Evolutionary conservation across 345 rosid species (phyloP), one percentile per base, ranked within the genome.

Genomic region (Eucalyptus curtisii): DNA sequence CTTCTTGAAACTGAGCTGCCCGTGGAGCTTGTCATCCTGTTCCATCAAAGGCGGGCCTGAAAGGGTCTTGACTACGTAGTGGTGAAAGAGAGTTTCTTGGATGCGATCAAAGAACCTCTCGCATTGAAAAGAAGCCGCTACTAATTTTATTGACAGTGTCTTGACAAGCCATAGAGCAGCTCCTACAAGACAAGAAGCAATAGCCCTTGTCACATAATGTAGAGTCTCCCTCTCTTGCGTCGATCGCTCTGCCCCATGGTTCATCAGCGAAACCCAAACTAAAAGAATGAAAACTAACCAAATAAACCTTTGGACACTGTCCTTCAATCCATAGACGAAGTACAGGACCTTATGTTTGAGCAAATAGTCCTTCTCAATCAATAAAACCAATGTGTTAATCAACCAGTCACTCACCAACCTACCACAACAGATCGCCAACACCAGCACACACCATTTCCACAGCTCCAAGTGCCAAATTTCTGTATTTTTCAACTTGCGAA

Each of bases 61-160:
- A 31, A 95, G 96, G 44, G 91, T 88, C 90, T 86, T 90, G 27
- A 95, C 94, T 87, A 95, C 89, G 84, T 94, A 95, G 89, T 95
- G 97, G 93, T 95, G 97, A 89, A 95, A 95, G 88, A 95, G 91
- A 10, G 97, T 93, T 55, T 95, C 97, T 84, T 95, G 97, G 92
- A 95, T 95, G 90, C 96, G 89, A 64, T 95, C 96, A 50, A 95
- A 95, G 92, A 95, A 95, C 90, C 96, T 91, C 5, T 90, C 89
- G 86, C 92, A 92, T 86, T 94, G 96, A 89, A 92, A 95, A 86
- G 94, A 91, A 87, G 97, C 90, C 55, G 97, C 90, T 55, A 95
- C 50, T 47, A 93, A 61, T 91, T 95, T 95, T 8, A 95, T 89
- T 37, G 94, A 88, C 33, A 95, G 92, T 14, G 93, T 95, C 88